phyloP scores from a whole-genome alignment of 2,329 filamentous ascomycete genomes.

The Rhexocercosporidium sp. region DNA sequence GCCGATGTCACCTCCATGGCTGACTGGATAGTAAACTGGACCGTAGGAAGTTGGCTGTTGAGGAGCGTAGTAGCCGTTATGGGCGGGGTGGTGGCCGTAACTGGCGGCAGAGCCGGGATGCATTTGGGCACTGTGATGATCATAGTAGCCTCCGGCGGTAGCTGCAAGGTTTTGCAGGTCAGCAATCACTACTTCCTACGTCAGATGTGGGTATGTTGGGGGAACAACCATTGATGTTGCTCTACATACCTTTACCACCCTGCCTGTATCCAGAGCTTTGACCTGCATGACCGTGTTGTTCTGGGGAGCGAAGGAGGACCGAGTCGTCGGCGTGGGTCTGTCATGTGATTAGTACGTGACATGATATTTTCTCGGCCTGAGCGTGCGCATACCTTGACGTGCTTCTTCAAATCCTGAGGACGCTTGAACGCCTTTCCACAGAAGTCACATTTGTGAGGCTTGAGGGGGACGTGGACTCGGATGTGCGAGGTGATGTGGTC shows the following conservation, averaged over 20 bases:
- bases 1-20: slow-evolving; percentile 67
- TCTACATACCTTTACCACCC: slow-evolving; percentile 45
- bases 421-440: slow-evolving; percentile 99
- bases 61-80: slow-evolving; percentile 57
- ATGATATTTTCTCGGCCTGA: background rate
- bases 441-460: slow-evolving; percentile 99
- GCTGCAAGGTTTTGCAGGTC: slow-evolving; percentile 42
- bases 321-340: slow-evolving; percentile 94
- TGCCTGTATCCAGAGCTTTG: slow-evolving; percentile 56
- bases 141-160: slow-evolving; percentile 57
- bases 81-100: slow-evolving; percentile 60
- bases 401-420: slow-evolving; percentile 98
- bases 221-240: slow-evolving; percentile 34
- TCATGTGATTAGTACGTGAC: slow-evolving; percentile 32
- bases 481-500: slow-evolving; percentile 99
- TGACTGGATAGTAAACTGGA: slow-evolving; percentile 79
- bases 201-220: slow-evolving; percentile 36
- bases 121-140: slow-evolving; percentile 67
- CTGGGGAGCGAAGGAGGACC: slow-evolving; percentile 59
- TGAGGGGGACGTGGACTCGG: slow-evolving; percentile 96
- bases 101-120: slow-evolving; percentile 56
- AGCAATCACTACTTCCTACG: slow-evolving; percentile 39
- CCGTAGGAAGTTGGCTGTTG: slow-evolving; percentile 64
- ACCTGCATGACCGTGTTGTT: slow-evolving; percentile 38
- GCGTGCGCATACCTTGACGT: slow-evolving; percentile 73